These are phyloP conservation scores for Aureobasidium sp. DNA, from an alignment of 2,329 filamentous ascomycete genomes.

Conservation along the genomic window DNA sequence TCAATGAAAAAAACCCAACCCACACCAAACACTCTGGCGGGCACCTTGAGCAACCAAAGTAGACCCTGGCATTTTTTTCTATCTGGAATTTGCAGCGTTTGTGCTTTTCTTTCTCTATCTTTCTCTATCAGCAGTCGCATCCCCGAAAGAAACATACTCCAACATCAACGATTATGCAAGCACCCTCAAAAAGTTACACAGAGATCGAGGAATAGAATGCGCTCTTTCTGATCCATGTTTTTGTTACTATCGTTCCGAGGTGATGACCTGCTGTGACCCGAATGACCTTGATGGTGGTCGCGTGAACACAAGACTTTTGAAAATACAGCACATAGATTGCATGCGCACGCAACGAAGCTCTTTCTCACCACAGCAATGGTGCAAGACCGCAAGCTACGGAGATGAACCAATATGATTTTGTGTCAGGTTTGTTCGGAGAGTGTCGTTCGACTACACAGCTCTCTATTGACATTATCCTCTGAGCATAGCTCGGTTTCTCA, in stretches of 20 bases:
- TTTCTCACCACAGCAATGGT: too few relatives aligned
- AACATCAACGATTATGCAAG: neutral
- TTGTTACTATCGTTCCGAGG: too few relatives aligned
- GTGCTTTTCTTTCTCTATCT: constrained; percentile 1
- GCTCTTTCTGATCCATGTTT: neutral
- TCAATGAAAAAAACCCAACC: constrained; percentile 9
- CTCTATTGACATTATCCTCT: too few relatives aligned
- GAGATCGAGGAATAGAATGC: neutral
- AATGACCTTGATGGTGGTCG: neutral
- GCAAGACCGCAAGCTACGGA: too few relatives aligned
- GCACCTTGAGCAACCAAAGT: constrained; percentile 2
- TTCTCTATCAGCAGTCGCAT: constrained; percentile 1
- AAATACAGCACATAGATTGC: too few relatives aligned
- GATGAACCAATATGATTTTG: too few relatives aligned
- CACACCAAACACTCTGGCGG: constrained; percentile 1
- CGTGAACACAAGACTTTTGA: neutral
- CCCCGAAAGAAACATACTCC: neutral
- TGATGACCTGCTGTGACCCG: neutral
- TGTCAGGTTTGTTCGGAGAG: too few relatives aligned
- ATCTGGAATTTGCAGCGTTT: constrained; percentile 16
- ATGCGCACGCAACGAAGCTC: too few relatives aligned
- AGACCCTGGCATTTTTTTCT: constrained; percentile 7
- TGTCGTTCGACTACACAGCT: too few relatives aligned
- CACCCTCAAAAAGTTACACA: constrained; percentile 1
- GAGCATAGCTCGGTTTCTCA: too few relatives aligned